These are phyloP conservation scores for Fragaria vesca DNA, from an alignment of 306 rosid genomes.

Conservation along the genomic window DNA sequence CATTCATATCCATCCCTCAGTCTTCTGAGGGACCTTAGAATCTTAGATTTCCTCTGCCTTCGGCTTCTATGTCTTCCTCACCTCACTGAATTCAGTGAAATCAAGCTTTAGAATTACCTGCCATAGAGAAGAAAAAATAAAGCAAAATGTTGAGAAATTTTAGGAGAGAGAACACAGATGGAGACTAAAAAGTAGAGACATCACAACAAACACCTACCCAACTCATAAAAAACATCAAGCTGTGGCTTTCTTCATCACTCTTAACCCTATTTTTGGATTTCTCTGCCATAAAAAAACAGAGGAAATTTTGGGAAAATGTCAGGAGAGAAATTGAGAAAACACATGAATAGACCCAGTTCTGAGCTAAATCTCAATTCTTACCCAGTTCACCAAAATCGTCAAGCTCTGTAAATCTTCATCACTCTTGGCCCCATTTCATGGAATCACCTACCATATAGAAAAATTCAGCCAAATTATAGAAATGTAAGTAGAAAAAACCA, in stretches of 20 bases:
- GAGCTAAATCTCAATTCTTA: not conserved
- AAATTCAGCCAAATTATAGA: not conserved
- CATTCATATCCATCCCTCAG: slow-evolving; percentile 17
- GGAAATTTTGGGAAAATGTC: not conserved
- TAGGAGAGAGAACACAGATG: not conserved
- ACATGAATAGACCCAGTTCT: not conserved
- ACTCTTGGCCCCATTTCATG: not conserved
- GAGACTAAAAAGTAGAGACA: not conserved
- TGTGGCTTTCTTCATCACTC: not conserved
- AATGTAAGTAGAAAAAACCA: not conserved
- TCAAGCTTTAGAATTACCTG: slow-evolving; percentile 6
- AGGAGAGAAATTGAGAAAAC: not conserved
- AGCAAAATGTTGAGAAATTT: not conserved
- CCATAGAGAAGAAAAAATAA: not conserved
- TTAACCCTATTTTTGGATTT: not conserved
- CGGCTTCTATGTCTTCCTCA: slow-evolving; percentile 1
- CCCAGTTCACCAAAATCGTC: slow-evolving; percentile 4
- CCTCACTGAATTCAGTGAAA: slow-evolving; percentile 5
- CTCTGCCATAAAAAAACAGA: not conserved
- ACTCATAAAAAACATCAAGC: not conserved
- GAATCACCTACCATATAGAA: slow-evolving; percentile 8
- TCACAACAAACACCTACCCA: slow-evolving; percentile 11
- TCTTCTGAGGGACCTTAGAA: slow-evolving; percentile 2
- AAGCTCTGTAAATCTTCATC: slow-evolving; percentile 3
- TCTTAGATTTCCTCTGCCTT: not conserved